Percentiles rank a stretch among this genome's conserved stretches.
Evolutionary conservation across 345 rosid genomes (phyloP).

Genomic region (Populus ilicifolia): DNA sequence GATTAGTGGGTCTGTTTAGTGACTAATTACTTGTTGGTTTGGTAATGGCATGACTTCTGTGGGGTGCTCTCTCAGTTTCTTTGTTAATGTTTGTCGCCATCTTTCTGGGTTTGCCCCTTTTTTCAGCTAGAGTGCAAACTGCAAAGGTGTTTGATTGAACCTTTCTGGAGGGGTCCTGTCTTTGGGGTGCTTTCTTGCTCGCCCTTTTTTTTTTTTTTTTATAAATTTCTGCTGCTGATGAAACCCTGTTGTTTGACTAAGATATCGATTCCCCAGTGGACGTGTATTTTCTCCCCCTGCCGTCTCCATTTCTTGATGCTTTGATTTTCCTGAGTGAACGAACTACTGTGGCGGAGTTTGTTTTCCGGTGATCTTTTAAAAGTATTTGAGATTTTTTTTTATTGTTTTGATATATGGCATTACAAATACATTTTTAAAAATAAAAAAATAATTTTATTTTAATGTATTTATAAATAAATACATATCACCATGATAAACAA

Average conservation of each 20-base stretch:
- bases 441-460: too few species aligned
- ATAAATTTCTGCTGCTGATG: conserved; percentile 8
- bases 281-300: too few species aligned
- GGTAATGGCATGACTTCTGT: background rate
- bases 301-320: too few species aligned
- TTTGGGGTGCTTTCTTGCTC: background rate
- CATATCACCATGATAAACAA: too few species aligned
- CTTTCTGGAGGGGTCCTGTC: background rate
- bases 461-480: too few species aligned
- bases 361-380: too few species aligned
- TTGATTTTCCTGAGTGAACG: too few species aligned
- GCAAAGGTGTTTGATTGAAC: conserved; percentile 11
- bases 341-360: too few species aligned
- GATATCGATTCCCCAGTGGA: background rate
- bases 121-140: conserved; percentile 6
- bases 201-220: background rate
- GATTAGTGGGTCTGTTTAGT: too few species aligned
- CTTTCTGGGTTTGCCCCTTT: background rate
- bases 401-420: too few species aligned
- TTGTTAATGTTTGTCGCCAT: background rate
- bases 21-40: background rate
- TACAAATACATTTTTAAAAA: too few species aligned
- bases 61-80: background rate
- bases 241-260: conserved; percentile 1
- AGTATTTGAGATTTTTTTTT: too few species aligned